Base-by-base conservation (phyloP, 164 flowering plant genomes). In the Nymphaea thermarum region DNA sequence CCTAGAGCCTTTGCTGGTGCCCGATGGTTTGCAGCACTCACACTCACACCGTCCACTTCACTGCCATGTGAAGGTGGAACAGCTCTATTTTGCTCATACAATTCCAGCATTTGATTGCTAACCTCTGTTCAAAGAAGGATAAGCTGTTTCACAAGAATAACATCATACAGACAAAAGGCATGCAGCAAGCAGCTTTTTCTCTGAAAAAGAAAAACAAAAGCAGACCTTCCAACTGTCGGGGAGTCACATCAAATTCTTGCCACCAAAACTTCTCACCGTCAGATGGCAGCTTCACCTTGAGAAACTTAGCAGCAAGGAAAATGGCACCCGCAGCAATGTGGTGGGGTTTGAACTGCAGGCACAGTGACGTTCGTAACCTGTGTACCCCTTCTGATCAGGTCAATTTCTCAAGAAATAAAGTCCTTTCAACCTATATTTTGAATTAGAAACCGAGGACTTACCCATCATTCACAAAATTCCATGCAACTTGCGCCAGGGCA, bases 21-120 rank as follows among this genome's bases (percentile, higher is more conserved):
- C 12, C 12, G 55, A 14, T 47, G 12, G 55, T 47, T 47, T 47
- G 55, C 55, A n/a, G 45, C 66, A 11, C 81, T 83, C 8, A 71
- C 85, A 51, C 75, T 71, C 67, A 86, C 86, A 65, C 86, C 93
- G 70, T 89, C 98, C 5, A 78, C 77, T 80, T 90, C 99, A 81
- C 90, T 86, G 44, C 84, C 85, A 70, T 83, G 90, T 60, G 96
- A 80, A 67, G 81, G 79, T 3, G 85, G 92, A 14, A 47, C 62
- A 5, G 18, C 16, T 11, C 87, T 76, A 77, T 92, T 92, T 77
- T 95, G 99, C 73, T 95, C 99, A 76, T 95, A 95, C 41, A 92
- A 71, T 72, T 90, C 99, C 80, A 95, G 69, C 98, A 95, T 92
- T 77, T 95, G 99, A 79, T 92, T 88, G 87, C 99, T 95, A 53